A percentile compares a stretch with the other conserved stretches of the same genome.
Conservation (phyloP, 2,329 filamentous ascomycete species). For the Nectriaceae sp. region DNA sequence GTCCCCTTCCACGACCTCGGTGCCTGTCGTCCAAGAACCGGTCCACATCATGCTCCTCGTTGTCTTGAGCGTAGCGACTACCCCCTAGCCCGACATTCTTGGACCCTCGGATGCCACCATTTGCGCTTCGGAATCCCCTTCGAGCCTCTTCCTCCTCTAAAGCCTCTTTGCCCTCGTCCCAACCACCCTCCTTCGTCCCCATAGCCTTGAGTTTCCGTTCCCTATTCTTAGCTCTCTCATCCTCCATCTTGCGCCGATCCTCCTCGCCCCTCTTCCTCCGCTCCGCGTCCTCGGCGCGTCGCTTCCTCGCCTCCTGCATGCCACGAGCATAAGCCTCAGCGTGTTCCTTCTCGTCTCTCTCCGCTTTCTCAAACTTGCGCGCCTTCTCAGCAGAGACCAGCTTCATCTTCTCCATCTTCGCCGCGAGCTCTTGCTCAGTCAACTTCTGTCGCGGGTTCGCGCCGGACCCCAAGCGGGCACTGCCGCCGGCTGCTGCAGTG, state of each 20-base stretch:
- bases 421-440: conserved; percentile 58
- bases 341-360: conserved; percentile 58
- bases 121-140: conserved; percentile 44
- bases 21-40: conserved; percentile 39
- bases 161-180: conserved; percentile 60
- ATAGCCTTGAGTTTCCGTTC: conserved; percentile 63
- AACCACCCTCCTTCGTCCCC: conserved; percentile 53
- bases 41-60: conserved; percentile 37
- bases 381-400: conserved; percentile 59
- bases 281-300: conserved; percentile 54
- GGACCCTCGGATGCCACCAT: conserved; percentile 42
- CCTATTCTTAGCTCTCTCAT: conserved; percentile 61
- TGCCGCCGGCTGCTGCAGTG: conserved; percentile 37
- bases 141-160: conserved; percentile 42
- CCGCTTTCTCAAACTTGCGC: conserved; percentile 59
- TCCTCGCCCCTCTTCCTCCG: conserved; percentile 53
- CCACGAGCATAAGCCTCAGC: conserved; percentile 55
- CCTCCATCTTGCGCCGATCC: conserved; percentile 53
- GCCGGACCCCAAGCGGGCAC: conserved; percentile 53
- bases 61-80: conserved; percentile 44
- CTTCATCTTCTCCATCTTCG: conserved; percentile 63
- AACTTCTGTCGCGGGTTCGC: conserved; percentile 62
- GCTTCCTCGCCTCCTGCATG: conserved; percentile 56
- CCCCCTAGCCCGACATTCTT: conserved; percentile 40
- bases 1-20: conserved; percentile 33